Percentiles rank a stretch among this genome's conserved stretches.
Evolutionary conservation across 306 rosid genomes (phyloP).

Genomic region (Cucumis sativus): Cucumber_9930_V3 NC_026659.2:26887001-26887500

Average conservation of each 20-base stretch:
- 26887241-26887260: neutral
- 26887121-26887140: neutral
- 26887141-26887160: neutral
- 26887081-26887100: neutral
- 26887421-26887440: neutral
- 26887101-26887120: constrained; percentile 3
- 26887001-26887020: neutral
- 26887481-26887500: neutral
- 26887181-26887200: constrained; percentile 1
- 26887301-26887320: neutral
- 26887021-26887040: neutral
- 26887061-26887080: neutral
- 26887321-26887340: neutral
- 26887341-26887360: neutral
- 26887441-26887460: neutral
- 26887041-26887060: neutral
- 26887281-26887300: constrained; percentile 8
- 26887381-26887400: neutral
- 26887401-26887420: neutral
- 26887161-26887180: neutral
- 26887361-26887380: neutral
- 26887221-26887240: neutral
- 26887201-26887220: constrained; percentile 3
- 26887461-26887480: constrained; percentile 1
- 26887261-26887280: constrained; percentile 14